Conservation (phyloP, 768 basidiomycete genomes). For the Termitomyces sp. region DNA sequence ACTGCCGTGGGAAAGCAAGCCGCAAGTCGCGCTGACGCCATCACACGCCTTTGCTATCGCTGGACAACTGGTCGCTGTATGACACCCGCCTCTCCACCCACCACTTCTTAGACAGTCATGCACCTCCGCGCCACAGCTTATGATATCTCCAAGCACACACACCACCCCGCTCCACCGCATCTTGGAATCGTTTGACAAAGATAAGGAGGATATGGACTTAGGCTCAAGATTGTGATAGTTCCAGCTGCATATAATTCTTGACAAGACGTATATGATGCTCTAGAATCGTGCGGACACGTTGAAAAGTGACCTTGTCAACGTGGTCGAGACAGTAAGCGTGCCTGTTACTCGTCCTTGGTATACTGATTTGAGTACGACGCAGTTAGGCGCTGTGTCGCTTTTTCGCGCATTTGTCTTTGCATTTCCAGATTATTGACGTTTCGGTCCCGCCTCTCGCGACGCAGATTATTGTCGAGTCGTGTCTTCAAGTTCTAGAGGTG, state of each 20-base stretch:
- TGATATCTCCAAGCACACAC: too few species aligned
- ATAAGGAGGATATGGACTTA: too few species aligned
- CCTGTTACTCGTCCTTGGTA: not conserved
- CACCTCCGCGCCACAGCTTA: too few species aligned
- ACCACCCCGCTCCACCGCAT: too few species aligned
- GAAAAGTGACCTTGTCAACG: constrained; percentile 40
- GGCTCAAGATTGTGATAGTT: too few species aligned
- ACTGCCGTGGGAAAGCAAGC: too few species aligned
- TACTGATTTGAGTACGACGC: too few species aligned
- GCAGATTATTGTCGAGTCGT: constrained; percentile 82
- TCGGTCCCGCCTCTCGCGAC: constrained; percentile 68
- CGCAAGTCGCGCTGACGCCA: not conserved
- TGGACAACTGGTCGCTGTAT: too few species aligned
- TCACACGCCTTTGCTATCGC: too few species aligned
- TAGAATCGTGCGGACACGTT: constrained; percentile 61
- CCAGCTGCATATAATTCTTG: constrained; percentile 73
- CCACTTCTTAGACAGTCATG: too few species aligned
- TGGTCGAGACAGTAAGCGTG: constrained; percentile 50
- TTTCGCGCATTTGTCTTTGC: constrained; percentile 90
- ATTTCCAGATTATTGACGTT: constrained; percentile 76
- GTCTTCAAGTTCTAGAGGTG: constrained; percentile 84
- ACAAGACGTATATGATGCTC: constrained; percentile 62
- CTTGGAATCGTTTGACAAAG: too few species aligned
- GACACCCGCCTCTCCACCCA: too few species aligned
- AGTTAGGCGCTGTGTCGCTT: constrained; percentile 82